A percentile compares a stretch with the other conserved stretches of the same genome.
Evolutionary conservation across 352 stramenopile species (phyloP).

Genomic region (Globisporangium rhizosaccharum): DNA sequence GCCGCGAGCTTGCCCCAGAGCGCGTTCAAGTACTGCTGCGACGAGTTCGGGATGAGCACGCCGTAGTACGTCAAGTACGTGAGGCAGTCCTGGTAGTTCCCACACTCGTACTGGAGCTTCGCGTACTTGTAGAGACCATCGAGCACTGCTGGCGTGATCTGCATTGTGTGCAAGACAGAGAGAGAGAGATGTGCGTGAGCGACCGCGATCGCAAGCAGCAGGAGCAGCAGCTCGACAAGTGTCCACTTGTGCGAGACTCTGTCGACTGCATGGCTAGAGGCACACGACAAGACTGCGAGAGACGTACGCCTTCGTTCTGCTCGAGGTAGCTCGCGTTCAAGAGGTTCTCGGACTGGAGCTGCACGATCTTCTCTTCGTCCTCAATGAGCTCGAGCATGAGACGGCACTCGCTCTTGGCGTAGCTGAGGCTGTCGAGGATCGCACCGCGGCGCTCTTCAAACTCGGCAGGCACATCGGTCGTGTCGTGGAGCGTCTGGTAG

Average conservation of each 20-base stretch:
- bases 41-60: constrained; percentile 82
- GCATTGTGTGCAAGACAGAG: neutral
- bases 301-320: constrained; percentile 72
- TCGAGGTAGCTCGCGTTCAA: constrained; percentile 76
- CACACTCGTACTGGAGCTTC: constrained; percentile 97
- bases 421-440: constrained; percentile 73
- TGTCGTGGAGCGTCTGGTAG: constrained; percentile 88
- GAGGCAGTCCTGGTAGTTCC: constrained; percentile 92
- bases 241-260: neutral
- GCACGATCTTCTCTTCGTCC: constrained; percentile 84
- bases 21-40: constrained; percentile 84
- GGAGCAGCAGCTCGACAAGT: neutral
- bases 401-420: constrained; percentile 68
- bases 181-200: neutral
- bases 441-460: constrained; percentile 77
- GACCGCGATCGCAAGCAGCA: neutral
- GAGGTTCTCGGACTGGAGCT: constrained; percentile 78
- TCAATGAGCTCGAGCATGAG: constrained; percentile 80
- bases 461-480: constrained; percentile 64
- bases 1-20: constrained; percentile 95
- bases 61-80: constrained; percentile 90
- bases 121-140: constrained; percentile 93
- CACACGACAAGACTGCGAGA: neutral
- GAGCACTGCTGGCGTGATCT: constrained; percentile 87
- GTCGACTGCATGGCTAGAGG: neutral